Evolutionary conservation across 345 rosid species (phyloP), one percentile per base, ranked within the genome.

Genomic region (Physaria fendleri): DNA sequence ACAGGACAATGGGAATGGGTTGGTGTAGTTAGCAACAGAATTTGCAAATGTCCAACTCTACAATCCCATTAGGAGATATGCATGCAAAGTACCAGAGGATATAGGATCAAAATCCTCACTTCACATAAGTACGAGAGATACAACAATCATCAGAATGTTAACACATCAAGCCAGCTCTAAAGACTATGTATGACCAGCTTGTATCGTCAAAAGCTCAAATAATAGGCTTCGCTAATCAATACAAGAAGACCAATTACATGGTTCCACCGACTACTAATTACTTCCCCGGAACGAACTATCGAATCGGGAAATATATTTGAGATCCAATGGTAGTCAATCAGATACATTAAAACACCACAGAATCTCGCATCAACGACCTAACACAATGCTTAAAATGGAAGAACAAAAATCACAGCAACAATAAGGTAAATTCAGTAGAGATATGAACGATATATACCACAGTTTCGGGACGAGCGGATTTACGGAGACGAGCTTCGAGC

Each of bases 401-500:
- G 15, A 39, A 16, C 22, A 37, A 28, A 28, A 33, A 13, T 40
- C 37, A 12, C 20, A 25, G 18, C 17, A 17, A 24, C 8, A 41
- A n/a, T 30, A 14, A 14, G 13, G 44, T 55, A 59, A 35, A 16
- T 5, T 53, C 27, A 4, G 40, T 8, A 30, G 38, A 22, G 27
- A 52, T 1, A 47, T 2, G 18, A 22, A 29, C 0, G 32, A 25
- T 14, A 45, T 79, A 21, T 77, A 85, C 98, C 39, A 78, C 53
- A 37, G 99, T 77, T 2, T 93, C 99, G 6, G 91, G 88, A 11
- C 95, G 85, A 48, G 95, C 87, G 15, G 74, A 78, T 60, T 74
- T 68, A 35, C 97, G 97, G 62, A 93, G 97, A 2, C 73, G 84
- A 56, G 87, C 79, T 66, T 93, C 99, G 28, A 93, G 89, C 73